phyloP scores from a whole-genome alignment of 768 basidiomycete genomes.

The Naganishia antarctica region DNA sequence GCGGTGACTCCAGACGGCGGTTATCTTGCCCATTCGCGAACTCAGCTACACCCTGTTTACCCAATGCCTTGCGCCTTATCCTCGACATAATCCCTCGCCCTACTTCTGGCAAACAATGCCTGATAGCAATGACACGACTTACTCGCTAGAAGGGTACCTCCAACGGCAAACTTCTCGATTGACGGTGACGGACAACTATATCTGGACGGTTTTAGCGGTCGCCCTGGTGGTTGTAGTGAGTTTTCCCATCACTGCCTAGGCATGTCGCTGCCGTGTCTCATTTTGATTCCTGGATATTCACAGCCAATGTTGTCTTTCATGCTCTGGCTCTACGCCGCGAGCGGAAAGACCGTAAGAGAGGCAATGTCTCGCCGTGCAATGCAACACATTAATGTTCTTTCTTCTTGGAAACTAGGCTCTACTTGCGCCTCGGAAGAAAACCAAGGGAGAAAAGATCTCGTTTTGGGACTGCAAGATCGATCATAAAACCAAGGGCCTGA shows the following conservation, averaged over 20 bases:
- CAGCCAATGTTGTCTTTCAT: not conserved
- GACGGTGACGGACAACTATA: not conserved
- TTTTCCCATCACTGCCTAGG: not conserved
- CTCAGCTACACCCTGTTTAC: too few species aligned
- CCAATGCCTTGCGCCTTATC: not conserved
- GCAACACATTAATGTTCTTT: too few species aligned
- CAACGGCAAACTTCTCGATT: not conserved
- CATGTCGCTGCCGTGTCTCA: not conserved
- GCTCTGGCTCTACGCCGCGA: not conserved
- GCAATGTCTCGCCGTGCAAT: too few species aligned
- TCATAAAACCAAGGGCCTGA: not conserved
- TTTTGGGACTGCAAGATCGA: not conserved
- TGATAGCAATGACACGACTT: not conserved
- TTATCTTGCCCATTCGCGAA: too few species aligned
- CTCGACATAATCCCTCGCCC: too few species aligned
- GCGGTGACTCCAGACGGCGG: too few species aligned
- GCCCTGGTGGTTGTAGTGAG: not conserved
- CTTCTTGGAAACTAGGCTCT: too few species aligned
- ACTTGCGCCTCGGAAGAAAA: not conserved
- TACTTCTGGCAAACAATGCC: not conserved
- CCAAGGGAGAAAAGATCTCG: not conserved
- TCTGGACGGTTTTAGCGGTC: not conserved
- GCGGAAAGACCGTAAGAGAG: not conserved
- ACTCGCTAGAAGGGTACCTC: not conserved
- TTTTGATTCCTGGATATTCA: not conserved